phyloP scores from a whole-genome alignment of 2,329 filamentous ascomycete genomes.

The Zasmidium citrigriseum region DNA sequence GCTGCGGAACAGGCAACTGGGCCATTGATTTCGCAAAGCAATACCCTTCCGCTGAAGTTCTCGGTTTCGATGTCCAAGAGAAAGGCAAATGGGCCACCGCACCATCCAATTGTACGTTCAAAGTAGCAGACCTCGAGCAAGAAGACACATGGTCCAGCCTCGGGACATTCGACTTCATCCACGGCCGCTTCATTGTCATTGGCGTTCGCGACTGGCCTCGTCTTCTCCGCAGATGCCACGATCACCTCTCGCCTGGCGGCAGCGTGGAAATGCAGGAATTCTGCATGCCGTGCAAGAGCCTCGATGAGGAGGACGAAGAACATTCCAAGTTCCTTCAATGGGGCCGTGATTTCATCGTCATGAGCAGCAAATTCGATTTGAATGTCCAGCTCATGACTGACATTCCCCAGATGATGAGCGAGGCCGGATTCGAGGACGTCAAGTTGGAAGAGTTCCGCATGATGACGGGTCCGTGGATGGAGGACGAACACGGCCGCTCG shows the following conservation, averaged over 20 bases:
- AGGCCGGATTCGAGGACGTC: not conserved
- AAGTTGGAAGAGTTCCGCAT: not conserved
- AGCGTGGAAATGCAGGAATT: not conserved
- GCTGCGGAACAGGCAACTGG: slow-evolving; percentile 9
- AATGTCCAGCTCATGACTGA: not conserved
- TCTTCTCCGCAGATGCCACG: not conserved
- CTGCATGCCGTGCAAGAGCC: not conserved
- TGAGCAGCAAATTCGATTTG: not conserved
- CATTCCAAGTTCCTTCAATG: not conserved
- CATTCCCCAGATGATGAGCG: not conserved
- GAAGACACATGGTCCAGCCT: not conserved
- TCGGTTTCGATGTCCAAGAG: not conserved
- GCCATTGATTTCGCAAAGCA: slow-evolving; percentile 2
- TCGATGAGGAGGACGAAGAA: not conserved
- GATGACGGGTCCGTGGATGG: slow-evolving; percentile 3
- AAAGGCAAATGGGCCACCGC: not conserved
- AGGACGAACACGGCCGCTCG: not conserved
- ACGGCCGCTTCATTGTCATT: slow-evolving; percentile 1
- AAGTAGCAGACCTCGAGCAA: not conserved
- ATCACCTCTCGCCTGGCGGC: not conserved
- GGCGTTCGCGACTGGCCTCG: not conserved
- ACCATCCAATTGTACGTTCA: not conserved
- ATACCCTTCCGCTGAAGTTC: not conserved
- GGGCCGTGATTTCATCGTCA: not conserved
- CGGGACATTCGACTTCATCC: slow-evolving; percentile 2